A percentile compares a stretch with the other conserved stretches of the same genome.
These are phyloP conservation scores for Aspergillus flavus DNA, from an alignment of 2,329 filamentous ascomycete genomes.

Conservation along the genomic window DNA sequence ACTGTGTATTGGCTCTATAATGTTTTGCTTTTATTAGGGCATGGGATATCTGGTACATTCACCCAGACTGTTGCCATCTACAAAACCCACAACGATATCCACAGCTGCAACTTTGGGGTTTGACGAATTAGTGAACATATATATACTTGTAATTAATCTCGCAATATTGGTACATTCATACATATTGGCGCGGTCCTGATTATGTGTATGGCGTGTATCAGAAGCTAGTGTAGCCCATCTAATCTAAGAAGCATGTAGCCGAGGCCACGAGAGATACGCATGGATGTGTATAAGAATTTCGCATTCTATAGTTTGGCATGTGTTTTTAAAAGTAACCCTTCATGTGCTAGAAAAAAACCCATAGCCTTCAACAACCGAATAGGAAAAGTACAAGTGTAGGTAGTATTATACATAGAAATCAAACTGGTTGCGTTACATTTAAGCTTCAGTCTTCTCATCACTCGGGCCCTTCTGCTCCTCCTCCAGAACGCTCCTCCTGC, in stretches of 20 bases:
- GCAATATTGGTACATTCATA: not conserved
- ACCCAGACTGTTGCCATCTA: not conserved
- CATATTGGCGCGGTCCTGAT: no score
- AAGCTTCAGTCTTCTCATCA: conserved; percentile 36
- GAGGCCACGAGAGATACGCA: not conserved
- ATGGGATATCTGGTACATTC: not conserved
- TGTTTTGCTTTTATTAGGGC: not conserved
- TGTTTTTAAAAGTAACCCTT: conserved; percentile 10
- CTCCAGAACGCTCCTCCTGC: conserved; percentile 77
- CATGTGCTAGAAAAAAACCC: conserved; percentile 22
- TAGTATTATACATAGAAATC: conserved; percentile 39
- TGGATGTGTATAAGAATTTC: not conserved
- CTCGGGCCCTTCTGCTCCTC: conserved; percentile 58
- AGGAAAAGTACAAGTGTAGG: conserved; percentile 30
- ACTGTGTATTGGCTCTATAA: not conserved
- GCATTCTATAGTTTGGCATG: conserved; percentile 15
- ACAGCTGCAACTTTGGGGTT: not conserved
- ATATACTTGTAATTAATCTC: not conserved
- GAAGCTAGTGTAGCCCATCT: not conserved
- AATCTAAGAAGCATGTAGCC: not conserved
- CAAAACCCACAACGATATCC: not conserved
- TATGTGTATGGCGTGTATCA: no score
- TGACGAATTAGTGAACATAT: not conserved
- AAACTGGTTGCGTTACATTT: conserved; percentile 17
- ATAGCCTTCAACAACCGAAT: conserved; percentile 19